Evolutionary conservation across 1,139 yeast species (phyloP).

Genomic region (Suhomyces anneliseae): DNA sequence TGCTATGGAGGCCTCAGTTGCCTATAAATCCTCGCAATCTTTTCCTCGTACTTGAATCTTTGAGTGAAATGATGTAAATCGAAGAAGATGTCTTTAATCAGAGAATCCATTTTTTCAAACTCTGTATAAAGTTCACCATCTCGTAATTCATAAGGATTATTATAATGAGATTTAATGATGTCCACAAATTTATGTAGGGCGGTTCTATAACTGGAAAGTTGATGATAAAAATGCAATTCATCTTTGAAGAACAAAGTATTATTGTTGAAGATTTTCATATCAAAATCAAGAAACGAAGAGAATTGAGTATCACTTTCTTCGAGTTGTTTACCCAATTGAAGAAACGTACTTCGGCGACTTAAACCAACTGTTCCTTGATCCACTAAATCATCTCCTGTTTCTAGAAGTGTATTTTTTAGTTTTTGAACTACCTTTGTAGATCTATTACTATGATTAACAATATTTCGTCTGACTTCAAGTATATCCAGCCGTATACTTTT

Average conservation of each 20-base stretch:
- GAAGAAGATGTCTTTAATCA: constrained; percentile 17
- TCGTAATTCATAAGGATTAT: constrained; percentile 3
- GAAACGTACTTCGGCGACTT: neutral
- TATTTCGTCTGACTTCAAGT: neutral
- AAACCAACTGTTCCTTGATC: constrained; percentile 3
- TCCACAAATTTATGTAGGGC: constrained; percentile 7
- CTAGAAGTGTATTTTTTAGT: too few species aligned
- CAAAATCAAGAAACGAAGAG: neutral
- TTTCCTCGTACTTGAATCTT: constrained; percentile 15
- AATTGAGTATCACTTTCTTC: neutral
- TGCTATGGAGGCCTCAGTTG: neutral
- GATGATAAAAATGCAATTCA: constrained; percentile 16
- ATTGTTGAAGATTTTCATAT: neutral
- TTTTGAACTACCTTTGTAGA: too few species aligned
- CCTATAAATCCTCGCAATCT: constrained; percentile 1
- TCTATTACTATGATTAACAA: neutral
- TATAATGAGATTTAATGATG: constrained; percentile 2
- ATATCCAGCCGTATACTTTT: neutral
- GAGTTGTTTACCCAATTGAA: neutral
- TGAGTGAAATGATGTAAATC: constrained; percentile 17
- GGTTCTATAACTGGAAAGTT: constrained; percentile 12
- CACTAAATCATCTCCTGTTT: neutral
- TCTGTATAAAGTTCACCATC: constrained; percentile 11
- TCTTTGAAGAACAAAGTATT: constrained; percentile 13
- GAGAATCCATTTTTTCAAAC: constrained; percentile 16